Evolutionary conservation across 2,329 filamentous ascomycete species (phyloP).

Genomic region (Trichoderma simmonsii): DNA sequence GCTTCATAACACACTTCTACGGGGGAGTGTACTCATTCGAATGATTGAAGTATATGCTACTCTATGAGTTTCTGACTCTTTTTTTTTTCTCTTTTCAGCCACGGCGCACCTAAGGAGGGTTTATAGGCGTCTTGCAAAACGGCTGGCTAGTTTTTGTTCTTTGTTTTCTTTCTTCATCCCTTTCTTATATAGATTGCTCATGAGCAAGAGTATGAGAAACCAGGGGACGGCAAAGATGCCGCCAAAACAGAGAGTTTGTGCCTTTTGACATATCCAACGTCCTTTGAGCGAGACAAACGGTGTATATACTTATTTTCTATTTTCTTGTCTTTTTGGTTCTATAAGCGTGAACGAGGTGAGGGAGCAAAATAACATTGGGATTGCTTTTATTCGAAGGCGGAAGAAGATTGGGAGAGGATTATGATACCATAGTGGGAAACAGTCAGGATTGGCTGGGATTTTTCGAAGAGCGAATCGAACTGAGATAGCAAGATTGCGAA

Average conservation of each 20-base stretch:
- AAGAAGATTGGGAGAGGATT: neutral
- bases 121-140: neutral
- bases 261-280: neutral
- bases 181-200: neutral
- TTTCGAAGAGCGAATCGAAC: neutral
- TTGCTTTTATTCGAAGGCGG: neutral
- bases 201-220: neutral
- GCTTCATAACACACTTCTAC: constrained; percentile 14
- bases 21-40: neutral
- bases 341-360: neutral
- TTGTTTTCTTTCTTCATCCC: neutral
- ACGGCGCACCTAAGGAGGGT: neutral
- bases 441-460: neutral
- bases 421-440: constrained; percentile 15
- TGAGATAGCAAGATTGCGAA: neutral
- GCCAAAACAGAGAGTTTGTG: neutral
- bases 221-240: neutral
- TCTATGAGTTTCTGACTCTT: neutral
- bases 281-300: neutral
- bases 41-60: neutral
- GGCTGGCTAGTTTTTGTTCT: neutral
- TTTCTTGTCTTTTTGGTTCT: neutral
- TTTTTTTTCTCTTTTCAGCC: neutral
- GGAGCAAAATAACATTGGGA: neutral
- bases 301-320: neutral